These are phyloP conservation scores for Pittosporum tobira DNA, from an alignment of 129 eudicot genomes.

Conservation along the genomic window DNA sequence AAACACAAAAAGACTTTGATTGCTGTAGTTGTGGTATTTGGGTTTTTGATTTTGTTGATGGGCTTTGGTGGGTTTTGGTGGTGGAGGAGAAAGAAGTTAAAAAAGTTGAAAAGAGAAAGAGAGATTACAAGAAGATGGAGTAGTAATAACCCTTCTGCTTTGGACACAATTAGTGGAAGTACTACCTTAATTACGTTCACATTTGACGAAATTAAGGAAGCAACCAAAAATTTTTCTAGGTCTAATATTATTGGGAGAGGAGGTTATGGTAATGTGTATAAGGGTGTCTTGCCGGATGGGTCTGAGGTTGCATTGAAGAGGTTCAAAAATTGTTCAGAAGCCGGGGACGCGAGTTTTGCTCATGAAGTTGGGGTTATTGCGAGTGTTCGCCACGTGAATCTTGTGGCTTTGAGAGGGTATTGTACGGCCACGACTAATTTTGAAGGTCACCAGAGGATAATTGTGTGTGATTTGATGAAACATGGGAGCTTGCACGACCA, in stretches of 20 bases:
- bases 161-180: constrained; percentile 52
- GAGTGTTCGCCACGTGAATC: constrained; percentile 75
- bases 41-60: constrained; percentile 10
- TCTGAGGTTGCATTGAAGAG: constrained; percentile 83
- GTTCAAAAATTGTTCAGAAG: constrained; percentile 75
- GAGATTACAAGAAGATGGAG: constrained; percentile 12
- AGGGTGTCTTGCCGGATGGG: constrained; percentile 64
- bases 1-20: constrained; percentile 21
- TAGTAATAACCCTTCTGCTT: constrained; percentile 20
- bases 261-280: constrained; percentile 88
- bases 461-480: constrained; percentile 75
- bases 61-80: constrained; percentile 21
- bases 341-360: constrained; percentile 64
- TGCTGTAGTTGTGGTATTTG: constrained; percentile 19
- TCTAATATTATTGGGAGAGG: constrained; percentile 66
- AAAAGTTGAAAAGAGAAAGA: constrained; percentile 6
- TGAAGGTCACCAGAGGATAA: constrained; percentile 77
- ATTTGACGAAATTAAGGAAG: constrained; percentile 53
- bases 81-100: constrained; percentile 18
- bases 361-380: constrained; percentile 94
- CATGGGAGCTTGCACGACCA: constrained; percentile 86
- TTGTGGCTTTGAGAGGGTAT: constrained; percentile 74
- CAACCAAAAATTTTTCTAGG: constrained; percentile 60
- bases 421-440: constrained; percentile 56
- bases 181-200: constrained; percentile 47